Evolutionary conservation across 179 eudicot species (phyloP).

Genomic region (Camellia oleifera): DNA sequence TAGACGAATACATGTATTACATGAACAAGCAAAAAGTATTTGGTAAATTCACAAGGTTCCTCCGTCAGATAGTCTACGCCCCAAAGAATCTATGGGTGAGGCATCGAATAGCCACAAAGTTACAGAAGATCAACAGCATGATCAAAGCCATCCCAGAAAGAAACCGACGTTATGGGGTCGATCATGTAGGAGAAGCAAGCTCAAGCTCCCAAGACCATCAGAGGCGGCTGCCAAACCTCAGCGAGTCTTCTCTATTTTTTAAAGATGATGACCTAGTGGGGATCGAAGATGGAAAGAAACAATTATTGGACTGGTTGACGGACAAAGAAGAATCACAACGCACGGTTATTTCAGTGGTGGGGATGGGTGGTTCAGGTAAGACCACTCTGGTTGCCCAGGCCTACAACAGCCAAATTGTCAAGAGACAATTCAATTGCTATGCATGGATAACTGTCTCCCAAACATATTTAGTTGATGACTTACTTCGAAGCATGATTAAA

Average conservation of each 20-base stretch:
- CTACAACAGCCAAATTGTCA: too few relatives aligned
- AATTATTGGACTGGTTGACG: neutral
- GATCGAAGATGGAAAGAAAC: neutral
- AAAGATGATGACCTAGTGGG: constrained; percentile 7
- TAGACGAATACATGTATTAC: constrained; percentile 13
- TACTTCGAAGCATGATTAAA: too few relatives aligned
- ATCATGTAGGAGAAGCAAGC: neutral
- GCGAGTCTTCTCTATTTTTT: neutral
- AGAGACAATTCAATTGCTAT: too few relatives aligned
- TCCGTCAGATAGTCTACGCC: neutral
- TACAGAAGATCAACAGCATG: neutral
- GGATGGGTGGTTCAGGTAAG: too few relatives aligned
- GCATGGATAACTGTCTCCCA: too few relatives aligned
- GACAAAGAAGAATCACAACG: neutral
- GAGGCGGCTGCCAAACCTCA: neutral
- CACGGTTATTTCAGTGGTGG: constrained; percentile 9
- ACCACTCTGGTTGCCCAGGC: too few relatives aligned
- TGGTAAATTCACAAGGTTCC: too few relatives aligned
- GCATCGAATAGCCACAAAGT: neutral
- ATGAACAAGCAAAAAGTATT: neutral
- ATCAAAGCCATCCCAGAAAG: constrained; percentile 3
- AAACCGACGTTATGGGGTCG: neutral
- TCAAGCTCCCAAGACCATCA: neutral
- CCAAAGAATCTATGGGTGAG: constrained; percentile 8
- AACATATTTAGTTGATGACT: too few relatives aligned